These are phyloP conservation scores for Phaeotremella fagi DNA, from an alignment of 768 basidiomycete species.

Conservation along the genomic window DNA sequence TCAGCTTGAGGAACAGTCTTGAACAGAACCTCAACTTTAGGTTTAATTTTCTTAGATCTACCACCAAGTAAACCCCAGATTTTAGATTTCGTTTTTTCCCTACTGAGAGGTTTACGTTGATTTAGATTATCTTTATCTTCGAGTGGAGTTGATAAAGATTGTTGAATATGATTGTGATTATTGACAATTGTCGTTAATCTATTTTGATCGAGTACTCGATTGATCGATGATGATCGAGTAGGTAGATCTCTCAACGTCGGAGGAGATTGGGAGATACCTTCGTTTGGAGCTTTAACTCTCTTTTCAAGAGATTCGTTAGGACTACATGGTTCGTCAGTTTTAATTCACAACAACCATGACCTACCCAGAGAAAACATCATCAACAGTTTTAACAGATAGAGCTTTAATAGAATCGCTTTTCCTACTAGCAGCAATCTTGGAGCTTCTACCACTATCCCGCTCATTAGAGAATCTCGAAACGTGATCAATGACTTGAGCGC, in stretches of 20 bases:
- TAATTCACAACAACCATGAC: too few relatives aligned
- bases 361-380: neutral
- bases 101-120: constrained; percentile 18
- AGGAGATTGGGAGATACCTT: neutral
- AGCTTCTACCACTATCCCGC: constrained; percentile 10
- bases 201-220: constrained; percentile 7
- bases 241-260: constrained; percentile 18
- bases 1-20: neutral
- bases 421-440: constrained; percentile 15
- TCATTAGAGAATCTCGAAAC: constrained; percentile 5
- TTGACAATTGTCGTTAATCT: too few relatives aligned
- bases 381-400: constrained; percentile 22
- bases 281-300: too few relatives aligned
- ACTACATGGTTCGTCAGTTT: too few relatives aligned
- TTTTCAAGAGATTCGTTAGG: too few relatives aligned
- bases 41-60: constrained; percentile 8
- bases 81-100: constrained; percentile 35
- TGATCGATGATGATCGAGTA: constrained; percentile 29
- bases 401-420: constrained; percentile 27
- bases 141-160: too few relatives aligned
- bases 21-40: neutral
- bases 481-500: constrained; percentile 33
- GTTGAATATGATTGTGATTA: too few relatives aligned
- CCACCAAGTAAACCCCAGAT: constrained; percentile 35
- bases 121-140: too few relatives aligned